Conservation (phyloP, 768 basidiomycete species). For the Tricholoma sp. region DNA sequence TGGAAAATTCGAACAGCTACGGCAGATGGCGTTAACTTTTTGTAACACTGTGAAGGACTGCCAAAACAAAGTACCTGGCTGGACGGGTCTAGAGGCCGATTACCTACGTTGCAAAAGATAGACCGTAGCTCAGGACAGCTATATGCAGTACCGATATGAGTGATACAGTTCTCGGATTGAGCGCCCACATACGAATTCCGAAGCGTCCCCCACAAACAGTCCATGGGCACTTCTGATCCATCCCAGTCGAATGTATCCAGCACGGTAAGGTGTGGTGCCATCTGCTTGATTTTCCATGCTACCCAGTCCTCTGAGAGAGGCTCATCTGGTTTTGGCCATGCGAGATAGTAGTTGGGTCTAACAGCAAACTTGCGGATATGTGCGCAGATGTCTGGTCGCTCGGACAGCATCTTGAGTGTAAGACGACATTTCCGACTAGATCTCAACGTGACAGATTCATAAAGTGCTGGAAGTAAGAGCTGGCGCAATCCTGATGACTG, state of each 20-base stretch:
- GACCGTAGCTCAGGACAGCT: constrained; percentile 41
- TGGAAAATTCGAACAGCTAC: constrained; percentile 37
- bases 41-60: neutral
- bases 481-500: constrained; percentile 27
- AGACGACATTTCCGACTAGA: constrained; percentile 35
- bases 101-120: constrained; percentile 41
- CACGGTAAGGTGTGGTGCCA: constrained; percentile 27
- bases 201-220: constrained; percentile 37
- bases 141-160: neutral
- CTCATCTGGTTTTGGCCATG: constrained; percentile 43
- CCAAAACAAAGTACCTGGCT: constrained; percentile 20
- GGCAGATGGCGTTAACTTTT: neutral
- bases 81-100: constrained; percentile 24
- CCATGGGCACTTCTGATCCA: constrained; percentile 40
- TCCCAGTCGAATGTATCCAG: constrained; percentile 50
- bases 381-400: constrained; percentile 30
- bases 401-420: constrained; percentile 31
- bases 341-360: constrained; percentile 47
- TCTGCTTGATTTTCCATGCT: constrained; percentile 24
- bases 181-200: constrained; percentile 28
- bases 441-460: constrained; percentile 39
- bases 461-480: constrained; percentile 35
- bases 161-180: neutral
- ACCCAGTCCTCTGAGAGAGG: constrained; percentile 38
- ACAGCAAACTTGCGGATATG: constrained; percentile 39